Base-by-base conservation (phyloP, 1,284 basidiomycete genomes). In the Amylostereum areolatum region DNA sequence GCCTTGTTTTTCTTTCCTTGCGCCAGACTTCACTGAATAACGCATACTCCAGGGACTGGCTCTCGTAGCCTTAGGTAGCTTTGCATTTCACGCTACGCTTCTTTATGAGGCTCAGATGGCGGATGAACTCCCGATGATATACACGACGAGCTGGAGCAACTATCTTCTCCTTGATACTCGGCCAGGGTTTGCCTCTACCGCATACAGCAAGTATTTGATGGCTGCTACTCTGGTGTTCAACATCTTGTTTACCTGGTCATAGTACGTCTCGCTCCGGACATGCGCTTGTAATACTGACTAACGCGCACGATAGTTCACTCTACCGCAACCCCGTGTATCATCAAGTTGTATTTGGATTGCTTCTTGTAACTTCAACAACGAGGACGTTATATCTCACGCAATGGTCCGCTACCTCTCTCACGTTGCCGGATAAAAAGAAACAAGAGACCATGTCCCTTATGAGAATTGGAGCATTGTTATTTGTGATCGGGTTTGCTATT, bases 61-160 rank as follows among this genome's bases (percentile, higher is more conserved):
- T 25, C 62, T 85, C 9, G 74, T 85, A 41, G 82, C 81, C 27
- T 51, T 83, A 6, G 83, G 83, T 12, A 83, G 80, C 59, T 78
- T 82, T 57, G 74, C 79, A 39, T 86, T 86, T 61, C 83, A 86
- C 55, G 82, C 81, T 1, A 84, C 82, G 0, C 66, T 86, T n/a
- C 67, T 77, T n/a, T 84, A 77, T 56, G 71, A 78, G 54, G 81
- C 82, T 0, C 83, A 85, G 56, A 75, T 85, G 37, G 80, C 80
- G 4, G 83, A 86, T 55, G 83, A 86, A 59, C 67, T 86, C 3
- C 83, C 83, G 2, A 85, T 86, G 83, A 76, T 85, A 46, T 82
- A 79, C 55, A 75, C 80, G 49, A 74, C 72, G 3, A 75, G 74
- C 39, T 75, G 78, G 64, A 70, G 72, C 53, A 59, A 75, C 27